Percentiles rank a stretch among this genome's conserved stretches.
phyloP scores from a whole-genome alignment of 345 rosid species.

The Brassica rapa region DNA sequence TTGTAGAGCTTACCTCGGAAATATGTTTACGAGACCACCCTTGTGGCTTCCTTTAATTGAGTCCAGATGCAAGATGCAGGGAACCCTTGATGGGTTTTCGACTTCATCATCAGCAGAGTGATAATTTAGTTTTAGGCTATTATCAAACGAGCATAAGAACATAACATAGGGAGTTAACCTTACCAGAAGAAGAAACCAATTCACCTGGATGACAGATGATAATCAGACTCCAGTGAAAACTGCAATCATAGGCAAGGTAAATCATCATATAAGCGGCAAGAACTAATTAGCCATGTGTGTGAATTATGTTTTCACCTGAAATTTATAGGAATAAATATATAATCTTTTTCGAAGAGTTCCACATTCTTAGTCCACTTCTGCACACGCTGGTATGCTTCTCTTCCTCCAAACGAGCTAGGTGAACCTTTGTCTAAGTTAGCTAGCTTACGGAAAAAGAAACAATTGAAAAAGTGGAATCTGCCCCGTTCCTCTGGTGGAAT shows the following conservation, averaged over 20 bases:
- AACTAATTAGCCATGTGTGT: neutral
- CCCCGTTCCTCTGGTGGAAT: constrained; percentile 59
- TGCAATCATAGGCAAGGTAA: constrained; percentile 47
- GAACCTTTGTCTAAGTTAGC: constrained; percentile 90
- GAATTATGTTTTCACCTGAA: constrained; percentile 58
- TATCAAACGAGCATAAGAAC: constrained; percentile 10
- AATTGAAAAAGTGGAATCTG: constrained; percentile 85
- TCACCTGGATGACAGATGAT: constrained; percentile 94
- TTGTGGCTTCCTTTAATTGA: constrained; percentile 93
- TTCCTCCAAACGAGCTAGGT: constrained; percentile 69
- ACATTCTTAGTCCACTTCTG: constrained; percentile 96
- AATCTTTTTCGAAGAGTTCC: constrained; percentile 83
- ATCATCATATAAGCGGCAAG: constrained; percentile 27
- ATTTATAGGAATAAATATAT: constrained; percentile 90
- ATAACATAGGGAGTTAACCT: constrained; percentile 31
- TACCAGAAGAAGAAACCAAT: constrained; percentile 57
- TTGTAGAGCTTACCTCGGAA: constrained; percentile 63
- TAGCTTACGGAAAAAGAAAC: constrained; percentile 95
- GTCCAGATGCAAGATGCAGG: constrained; percentile 94
- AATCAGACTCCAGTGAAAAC: constrained; percentile 97
- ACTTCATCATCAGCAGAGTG: constrained; percentile 52
- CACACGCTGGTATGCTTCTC: constrained; percentile 86
- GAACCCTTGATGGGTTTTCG: constrained; percentile 49
- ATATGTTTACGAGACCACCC: constrained; percentile 73
- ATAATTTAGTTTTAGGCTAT: neutral